A percentile compares a stretch with the other conserved stretches of the same genome.
phyloP scores from a whole-genome alignment of 2,329 filamentous ascomycete species.

The Colletotrichum sp. region DNA sequence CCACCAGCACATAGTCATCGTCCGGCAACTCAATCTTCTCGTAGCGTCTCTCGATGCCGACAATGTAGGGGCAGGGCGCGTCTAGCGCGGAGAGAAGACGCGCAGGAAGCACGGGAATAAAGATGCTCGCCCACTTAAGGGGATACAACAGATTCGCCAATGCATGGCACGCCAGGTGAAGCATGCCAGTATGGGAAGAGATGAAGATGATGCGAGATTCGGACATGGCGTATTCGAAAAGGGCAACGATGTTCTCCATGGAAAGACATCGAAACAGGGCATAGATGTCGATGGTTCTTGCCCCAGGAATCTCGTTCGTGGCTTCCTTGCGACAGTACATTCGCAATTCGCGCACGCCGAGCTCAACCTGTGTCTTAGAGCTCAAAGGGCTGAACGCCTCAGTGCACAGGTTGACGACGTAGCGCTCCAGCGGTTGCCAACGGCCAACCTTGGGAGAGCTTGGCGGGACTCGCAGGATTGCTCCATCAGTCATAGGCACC shows the following conservation, averaged over 20 bases:
- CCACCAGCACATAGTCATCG: constrained; percentile 94
- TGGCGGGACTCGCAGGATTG: constrained; percentile 79
- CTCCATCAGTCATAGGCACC: constrained; percentile 95
- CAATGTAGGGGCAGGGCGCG: constrained; percentile 95
- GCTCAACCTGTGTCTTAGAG: constrained; percentile 94
- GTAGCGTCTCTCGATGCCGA: constrained; percentile 93
- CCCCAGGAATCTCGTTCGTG: constrained; percentile 89
- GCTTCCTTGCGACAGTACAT: constrained; percentile 95
- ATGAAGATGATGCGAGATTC: constrained; percentile 96
- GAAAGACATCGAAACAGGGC: constrained; percentile 90
- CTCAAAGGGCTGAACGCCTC: constrained; percentile 91
- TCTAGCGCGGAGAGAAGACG: constrained; percentile 89
- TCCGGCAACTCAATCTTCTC: constrained; percentile 86
- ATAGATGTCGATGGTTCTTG: constrained; percentile 90
- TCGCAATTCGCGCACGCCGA: constrained; percentile 86
- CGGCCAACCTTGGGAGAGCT: constrained; percentile 90
- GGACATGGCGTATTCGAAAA: constrained; percentile 91
- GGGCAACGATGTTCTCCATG: constrained; percentile 87
- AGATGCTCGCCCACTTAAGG: constrained; percentile 90
- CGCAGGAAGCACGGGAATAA: constrained; percentile 89
- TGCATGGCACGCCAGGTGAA: constrained; percentile 91
- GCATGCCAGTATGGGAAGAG: constrained; percentile 95
- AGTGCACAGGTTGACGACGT: constrained; percentile 95
- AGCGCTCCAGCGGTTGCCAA: constrained; percentile 96
- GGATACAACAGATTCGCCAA: constrained; percentile 86